Base-by-base conservation (phyloP, 1,284 basidiomycete species). In the Quambalaria eucalypti region DNA sequence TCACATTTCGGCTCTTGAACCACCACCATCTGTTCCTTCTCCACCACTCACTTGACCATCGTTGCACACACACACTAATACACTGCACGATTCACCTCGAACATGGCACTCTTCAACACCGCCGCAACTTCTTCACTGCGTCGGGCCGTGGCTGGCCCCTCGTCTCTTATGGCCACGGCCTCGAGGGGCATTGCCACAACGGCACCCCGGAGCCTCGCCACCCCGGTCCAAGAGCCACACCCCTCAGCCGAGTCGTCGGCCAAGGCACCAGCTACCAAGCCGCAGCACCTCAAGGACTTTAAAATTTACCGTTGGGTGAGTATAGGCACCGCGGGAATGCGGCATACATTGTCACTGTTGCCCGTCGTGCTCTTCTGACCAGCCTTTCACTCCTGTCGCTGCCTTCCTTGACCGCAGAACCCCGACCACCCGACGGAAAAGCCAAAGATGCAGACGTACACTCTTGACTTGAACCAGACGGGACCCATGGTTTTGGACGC, bases 401-500 rank as follows among this genome's bases (percentile, higher is more conserved):
- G 19, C 9, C 23, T 16, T 29, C 23, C 33, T 21, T 55, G 48
- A 29, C 31, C 53, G 38, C 50, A 63, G 90, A 93, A 97, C 80
- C 95, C 93, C 28, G 93, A 97, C 78, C 84, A 89, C 74, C 93
- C 93, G 12, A 83, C 85, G 51, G 85, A 86, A 79, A 95, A 97
- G 79, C 93, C 93, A 2, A 83, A 82, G 53, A 81, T 98, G 54
- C 90, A 97, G 81, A 84, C 85, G 1, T 98, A 96, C 82, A 84
- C 83, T 50, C 83, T 98, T 71, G 91, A 98, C 79, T 81, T 98
- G 54, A 89, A 90, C 80, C 85, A 90, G 79, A 90, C 87, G 46
- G 93, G 93, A 8, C 93, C 93, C 60, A 98, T 98, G 95, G 87
- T 89, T 51, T 84, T 92, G 48, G 90, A 93, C 70, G 69, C 71